Percentiles rank a stretch among this genome's conserved stretches.
phyloP scores from a whole-genome alignment of 768 basidiomycete genomes.

The Russula sp. region DNA sequence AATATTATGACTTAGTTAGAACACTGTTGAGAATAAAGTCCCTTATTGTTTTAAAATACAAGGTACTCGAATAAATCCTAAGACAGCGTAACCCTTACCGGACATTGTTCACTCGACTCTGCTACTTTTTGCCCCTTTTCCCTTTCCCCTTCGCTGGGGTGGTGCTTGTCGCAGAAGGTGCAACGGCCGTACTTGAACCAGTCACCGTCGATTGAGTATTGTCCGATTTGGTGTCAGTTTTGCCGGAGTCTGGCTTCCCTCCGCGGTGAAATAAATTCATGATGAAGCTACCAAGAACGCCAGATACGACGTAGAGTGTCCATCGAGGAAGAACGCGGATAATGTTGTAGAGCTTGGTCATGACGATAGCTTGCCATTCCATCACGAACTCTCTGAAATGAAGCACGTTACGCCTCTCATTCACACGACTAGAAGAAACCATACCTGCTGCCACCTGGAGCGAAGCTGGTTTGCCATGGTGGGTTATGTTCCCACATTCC shows the following conservation, averaged over 20 bases:
- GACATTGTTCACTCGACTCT: not conserved
- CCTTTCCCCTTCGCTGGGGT: slow-evolving; percentile 26
- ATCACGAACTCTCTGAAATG: slow-evolving; percentile 61
- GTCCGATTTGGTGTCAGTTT: slow-evolving; percentile 27
- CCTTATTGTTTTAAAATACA: slow-evolving; percentile 1
- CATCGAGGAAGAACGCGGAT: slow-evolving; percentile 63
- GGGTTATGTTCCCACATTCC: slow-evolving; percentile 61
- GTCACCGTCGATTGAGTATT: slow-evolving; percentile 6
- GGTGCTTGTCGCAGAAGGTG: slow-evolving; percentile 10
- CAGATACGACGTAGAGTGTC: slow-evolving; percentile 64
- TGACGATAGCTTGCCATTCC: slow-evolving; percentile 51
- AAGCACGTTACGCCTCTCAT: slow-evolving; percentile 6
- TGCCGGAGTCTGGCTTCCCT: slow-evolving; percentile 18
- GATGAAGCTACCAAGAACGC: slow-evolving; percentile 61
- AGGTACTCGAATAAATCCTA: not conserved
- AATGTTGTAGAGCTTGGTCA: slow-evolving; percentile 53
- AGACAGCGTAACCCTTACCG: not conserved
- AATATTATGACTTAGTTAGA: not conserved
- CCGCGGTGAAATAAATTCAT: slow-evolving; percentile 60
- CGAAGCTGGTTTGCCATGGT: slow-evolving; percentile 66
- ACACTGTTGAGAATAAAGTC: not conserved
- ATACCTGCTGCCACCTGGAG: slow-evolving; percentile 75
- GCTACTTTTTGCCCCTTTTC: slow-evolving; percentile 22
- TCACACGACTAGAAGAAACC: slow-evolving; percentile 28
- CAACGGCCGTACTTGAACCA: slow-evolving; percentile 18